A percentile compares a stretch with the other conserved stretches of the same genome.
Evolutionary conservation across 768 basidiomycete genomes (phyloP).

Genomic region (Hygrocybe punicea): DNA sequence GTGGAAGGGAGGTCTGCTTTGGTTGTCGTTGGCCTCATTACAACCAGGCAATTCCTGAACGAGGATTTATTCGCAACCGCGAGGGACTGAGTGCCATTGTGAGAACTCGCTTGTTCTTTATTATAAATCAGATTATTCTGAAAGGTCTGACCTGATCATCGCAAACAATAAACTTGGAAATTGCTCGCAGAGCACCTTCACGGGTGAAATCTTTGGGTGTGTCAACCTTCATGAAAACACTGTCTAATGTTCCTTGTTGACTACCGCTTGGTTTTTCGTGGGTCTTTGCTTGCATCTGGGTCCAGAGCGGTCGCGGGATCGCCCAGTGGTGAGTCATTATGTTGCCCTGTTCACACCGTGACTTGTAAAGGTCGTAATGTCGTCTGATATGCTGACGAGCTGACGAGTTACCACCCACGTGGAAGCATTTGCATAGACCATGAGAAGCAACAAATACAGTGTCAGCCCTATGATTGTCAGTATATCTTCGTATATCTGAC

Average conservation of each 20-base stretch:
- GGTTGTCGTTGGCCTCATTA: conserved; percentile 16
- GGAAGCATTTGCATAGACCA: conserved; percentile 8
- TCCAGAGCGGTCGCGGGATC: conserved; percentile 4
- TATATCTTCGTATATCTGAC: not conserved
- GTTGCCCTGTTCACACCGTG: conserved; percentile 1
- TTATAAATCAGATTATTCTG: too few species aligned
- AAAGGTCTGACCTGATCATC: too few species aligned
- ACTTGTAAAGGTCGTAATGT: conserved; percentile 12
- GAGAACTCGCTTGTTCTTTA: not conserved
- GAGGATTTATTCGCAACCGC: conserved; percentile 9
- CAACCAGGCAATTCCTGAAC: conserved; percentile 17
- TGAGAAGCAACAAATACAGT: not conserved
- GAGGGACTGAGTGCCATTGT: conserved; percentile 10
- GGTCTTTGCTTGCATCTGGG: not conserved
- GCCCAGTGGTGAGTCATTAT: conserved; percentile 2
- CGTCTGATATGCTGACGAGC: conserved; percentile 12
- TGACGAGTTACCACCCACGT: conserved; percentile 11
- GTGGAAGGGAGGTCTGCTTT: conserved; percentile 12
- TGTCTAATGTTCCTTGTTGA: not conserved
- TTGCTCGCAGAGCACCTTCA: conserved; percentile 5
- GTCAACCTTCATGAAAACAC: not conserved
- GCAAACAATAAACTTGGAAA: too few species aligned
- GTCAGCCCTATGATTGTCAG: not conserved
- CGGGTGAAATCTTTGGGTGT: conserved; percentile 8
- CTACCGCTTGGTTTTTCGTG: not conserved